Evolutionary conservation across 2,329 filamentous ascomycete species (phyloP).

Genomic region (Fusarium solani-melongenae): DNA sequence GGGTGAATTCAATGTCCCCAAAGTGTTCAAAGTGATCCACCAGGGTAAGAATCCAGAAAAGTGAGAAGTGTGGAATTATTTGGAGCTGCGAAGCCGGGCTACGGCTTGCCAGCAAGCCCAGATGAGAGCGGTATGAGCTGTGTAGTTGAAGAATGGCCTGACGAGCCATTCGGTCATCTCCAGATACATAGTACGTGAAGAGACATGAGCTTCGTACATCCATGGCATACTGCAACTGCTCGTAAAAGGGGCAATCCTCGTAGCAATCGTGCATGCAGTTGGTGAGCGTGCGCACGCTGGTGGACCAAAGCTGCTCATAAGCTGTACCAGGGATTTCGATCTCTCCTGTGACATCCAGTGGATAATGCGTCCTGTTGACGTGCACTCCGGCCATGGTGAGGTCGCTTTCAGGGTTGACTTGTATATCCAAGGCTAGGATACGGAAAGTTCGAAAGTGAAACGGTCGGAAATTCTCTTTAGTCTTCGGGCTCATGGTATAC

Average conservation of each 20-base stretch:
- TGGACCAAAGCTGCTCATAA: slow-evolving; percentile 10
- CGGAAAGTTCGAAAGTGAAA: not conserved
- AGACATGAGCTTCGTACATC: slow-evolving; percentile 44
- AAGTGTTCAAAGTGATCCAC: slow-evolving; percentile 44
- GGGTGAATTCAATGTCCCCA: not conserved
- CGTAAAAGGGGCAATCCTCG: slow-evolving; percentile 49
- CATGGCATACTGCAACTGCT: slow-evolving; percentile 47
- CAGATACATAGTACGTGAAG: slow-evolving; percentile 44
- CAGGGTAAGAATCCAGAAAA: slow-evolving; percentile 50
- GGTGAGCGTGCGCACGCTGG: slow-evolving; percentile 26
- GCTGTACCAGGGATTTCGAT: not conserved
- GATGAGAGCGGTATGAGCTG: slow-evolving; percentile 23
- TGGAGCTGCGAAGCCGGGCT: slow-evolving; percentile 48
- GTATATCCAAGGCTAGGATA: not conserved
- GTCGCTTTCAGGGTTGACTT: not conserved
- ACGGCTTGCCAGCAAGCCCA: slow-evolving; percentile 49
- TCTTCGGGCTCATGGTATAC: not conserved
- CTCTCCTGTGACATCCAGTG: not conserved
- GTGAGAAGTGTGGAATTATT: slow-evolving; percentile 49
- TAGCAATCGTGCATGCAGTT: slow-evolving; percentile 47
- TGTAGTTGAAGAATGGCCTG: slow-evolving; percentile 44
- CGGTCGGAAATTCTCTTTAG: not conserved
- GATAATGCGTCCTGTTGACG: not conserved
- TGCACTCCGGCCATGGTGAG: not conserved
- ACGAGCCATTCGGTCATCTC: slow-evolving; percentile 45